Conservation (phyloP, 2,329 filamentous ascomycete genomes). For the Arthrobotrys megalospora region DNA sequence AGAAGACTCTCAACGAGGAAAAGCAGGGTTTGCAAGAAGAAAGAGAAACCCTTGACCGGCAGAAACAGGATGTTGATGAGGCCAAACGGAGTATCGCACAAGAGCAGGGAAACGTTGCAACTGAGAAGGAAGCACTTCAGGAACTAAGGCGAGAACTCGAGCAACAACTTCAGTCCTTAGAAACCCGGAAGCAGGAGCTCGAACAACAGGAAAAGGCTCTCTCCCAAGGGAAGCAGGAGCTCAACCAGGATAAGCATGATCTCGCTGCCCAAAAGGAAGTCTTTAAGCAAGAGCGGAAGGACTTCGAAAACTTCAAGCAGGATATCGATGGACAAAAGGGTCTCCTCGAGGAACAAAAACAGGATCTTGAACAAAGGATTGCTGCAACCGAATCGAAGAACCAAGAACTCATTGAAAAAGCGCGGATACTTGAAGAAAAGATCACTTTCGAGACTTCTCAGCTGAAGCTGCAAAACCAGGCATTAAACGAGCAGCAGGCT, state of each 20-base stretch:
- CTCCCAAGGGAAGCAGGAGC: slow-evolving; percentile 13
- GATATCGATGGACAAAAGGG: slow-evolving; percentile 8
- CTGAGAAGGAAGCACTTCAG: slow-evolving; percentile 5
- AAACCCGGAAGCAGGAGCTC: slow-evolving; percentile 25
- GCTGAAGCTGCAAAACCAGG: slow-evolving; percentile 14
- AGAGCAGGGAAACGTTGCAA: neutral
- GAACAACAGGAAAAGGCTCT: slow-evolving; percentile 24
- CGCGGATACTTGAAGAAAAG: slow-evolving; percentile 31
- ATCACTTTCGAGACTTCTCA: slow-evolving; percentile 28
- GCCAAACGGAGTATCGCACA: slow-evolving; percentile 6
- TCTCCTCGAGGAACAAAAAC: slow-evolving; percentile 17
- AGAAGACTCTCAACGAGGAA: slow-evolving; percentile 18
- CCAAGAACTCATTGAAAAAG: slow-evolving; percentile 29
- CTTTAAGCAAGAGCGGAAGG: slow-evolving; percentile 26
- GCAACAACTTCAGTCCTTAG: slow-evolving; percentile 14
- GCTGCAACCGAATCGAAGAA: slow-evolving; percentile 15
- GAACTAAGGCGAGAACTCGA: slow-evolving; percentile 22
- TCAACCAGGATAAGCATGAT: slow-evolving; percentile 14
- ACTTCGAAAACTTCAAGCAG: slow-evolving; percentile 26
- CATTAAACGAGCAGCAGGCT: slow-evolving; percentile 13
- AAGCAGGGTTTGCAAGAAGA: slow-evolving; percentile 17
- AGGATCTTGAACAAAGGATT: slow-evolving; percentile 19
- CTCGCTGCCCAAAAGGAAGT: slow-evolving; percentile 11
- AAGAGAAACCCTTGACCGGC: slow-evolving; percentile 10
- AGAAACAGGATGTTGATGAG: neutral